phyloP scores from a whole-genome alignment of 306 rosid genomes.

The Vicia faba region DNA sequence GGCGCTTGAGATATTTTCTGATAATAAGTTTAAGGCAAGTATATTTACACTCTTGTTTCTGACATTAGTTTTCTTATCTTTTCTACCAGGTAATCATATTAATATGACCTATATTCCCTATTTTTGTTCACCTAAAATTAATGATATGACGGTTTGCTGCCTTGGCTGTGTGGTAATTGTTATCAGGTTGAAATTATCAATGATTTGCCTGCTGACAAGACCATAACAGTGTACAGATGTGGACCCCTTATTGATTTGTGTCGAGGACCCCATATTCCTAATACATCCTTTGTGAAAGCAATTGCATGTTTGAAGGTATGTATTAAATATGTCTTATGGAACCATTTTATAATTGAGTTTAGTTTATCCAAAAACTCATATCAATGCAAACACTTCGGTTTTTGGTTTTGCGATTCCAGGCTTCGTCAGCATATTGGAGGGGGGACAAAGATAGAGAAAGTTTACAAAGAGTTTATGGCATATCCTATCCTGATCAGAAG shows the following conservation, averaged over 20 bases:
- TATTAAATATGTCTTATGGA: slow-evolving; percentile 28
- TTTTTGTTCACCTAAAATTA: slow-evolving; percentile 21
- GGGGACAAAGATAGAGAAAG: slow-evolving; percentile 91
- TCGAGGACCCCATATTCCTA: slow-evolving; percentile 98
- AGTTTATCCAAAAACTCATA: slow-evolving; percentile 14
- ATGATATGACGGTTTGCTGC: slow-evolving; percentile 20
- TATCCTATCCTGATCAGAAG: slow-evolving; percentile 93
- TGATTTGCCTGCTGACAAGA: slow-evolving; percentile 88
- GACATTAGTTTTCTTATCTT: slow-evolving; percentile 1
- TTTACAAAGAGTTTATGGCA: slow-evolving; percentile 95
- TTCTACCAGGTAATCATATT: background rate
- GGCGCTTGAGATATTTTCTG: slow-evolving; percentile 85
- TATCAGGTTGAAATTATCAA: slow-evolving; percentile 91
- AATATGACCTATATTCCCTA: slow-evolving; percentile 22
- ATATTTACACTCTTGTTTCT: slow-evolving; percentile 23
- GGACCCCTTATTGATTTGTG: slow-evolving; percentile 95
- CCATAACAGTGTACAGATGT: slow-evolving; percentile 95
- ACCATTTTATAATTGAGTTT: background rate
- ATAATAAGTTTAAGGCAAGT: slow-evolving; percentile 83
- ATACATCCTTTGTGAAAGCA: slow-evolving; percentile 93
- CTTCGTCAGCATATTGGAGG: slow-evolving; percentile 98
- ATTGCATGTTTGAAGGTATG: slow-evolving; percentile 83
- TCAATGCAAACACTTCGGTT: slow-evolving; percentile 1
- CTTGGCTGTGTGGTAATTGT: slow-evolving; percentile 14
- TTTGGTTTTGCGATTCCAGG: slow-evolving; percentile 58